Percentiles rank a stretch among this genome's conserved stretches.
These are phyloP conservation scores for Aegilops umbellulata DNA, from an alignment of 176 grass and related monocot species.

Conservation along the genomic window DNA sequence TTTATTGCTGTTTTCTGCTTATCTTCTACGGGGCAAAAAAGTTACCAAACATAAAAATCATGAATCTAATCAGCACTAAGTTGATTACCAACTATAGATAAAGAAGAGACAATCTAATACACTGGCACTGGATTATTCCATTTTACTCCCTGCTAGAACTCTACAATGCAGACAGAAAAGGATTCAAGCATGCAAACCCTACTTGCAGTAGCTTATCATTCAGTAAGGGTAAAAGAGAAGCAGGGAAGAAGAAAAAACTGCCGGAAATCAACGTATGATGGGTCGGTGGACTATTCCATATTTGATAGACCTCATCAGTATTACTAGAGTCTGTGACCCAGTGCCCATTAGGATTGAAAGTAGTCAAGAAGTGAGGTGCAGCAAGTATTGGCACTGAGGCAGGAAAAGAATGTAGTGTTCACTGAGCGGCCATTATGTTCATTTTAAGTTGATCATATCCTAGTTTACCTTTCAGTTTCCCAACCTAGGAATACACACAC, in stretches of 20 bases:
- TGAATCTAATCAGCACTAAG: not conserved
- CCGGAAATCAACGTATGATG: not conserved
- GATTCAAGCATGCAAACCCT: not conserved
- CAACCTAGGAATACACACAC: not conserved
- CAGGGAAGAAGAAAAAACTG: not conserved
- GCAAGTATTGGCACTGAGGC: not conserved
- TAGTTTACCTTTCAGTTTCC: not conserved
- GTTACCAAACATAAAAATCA: not conserved
- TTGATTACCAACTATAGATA: not conserved
- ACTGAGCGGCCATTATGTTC: not conserved
- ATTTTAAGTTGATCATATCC: not conserved
- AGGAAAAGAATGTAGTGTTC: not conserved
- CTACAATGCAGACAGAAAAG: not conserved
- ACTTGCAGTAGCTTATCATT: not conserved
- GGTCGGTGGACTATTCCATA: not conserved
- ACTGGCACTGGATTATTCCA: not conserved
- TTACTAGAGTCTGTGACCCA: not conserved
- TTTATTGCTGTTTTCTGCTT: not conserved
- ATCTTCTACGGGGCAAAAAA: not conserved
- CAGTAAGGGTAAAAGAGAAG: not conserved
- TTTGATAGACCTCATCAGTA: not conserved
- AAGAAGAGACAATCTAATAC: not conserved
- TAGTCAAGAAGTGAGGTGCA: not conserved
- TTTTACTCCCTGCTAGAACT: slow-evolving; percentile 6
- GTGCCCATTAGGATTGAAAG: not conserved